phyloP scores from a whole-genome alignment of 768 basidiomycete genomes.

The Leccinellum albellum region DNA sequence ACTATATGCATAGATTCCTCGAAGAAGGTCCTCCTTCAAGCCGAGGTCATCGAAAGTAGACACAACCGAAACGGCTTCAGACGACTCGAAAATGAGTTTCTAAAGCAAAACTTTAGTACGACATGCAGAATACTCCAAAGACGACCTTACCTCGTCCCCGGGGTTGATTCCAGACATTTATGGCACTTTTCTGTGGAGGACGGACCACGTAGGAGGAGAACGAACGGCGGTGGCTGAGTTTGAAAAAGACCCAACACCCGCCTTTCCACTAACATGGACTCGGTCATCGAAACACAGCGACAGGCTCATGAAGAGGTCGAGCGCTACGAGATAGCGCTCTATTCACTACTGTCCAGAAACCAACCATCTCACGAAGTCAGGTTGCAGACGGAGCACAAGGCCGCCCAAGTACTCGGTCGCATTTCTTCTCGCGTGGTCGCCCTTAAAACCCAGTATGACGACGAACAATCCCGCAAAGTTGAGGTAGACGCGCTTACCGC shows the following conservation, averaged over 20 bases:
- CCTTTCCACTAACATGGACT: slow-evolving; percentile 65
- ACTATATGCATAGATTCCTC: slow-evolving; percentile 99
- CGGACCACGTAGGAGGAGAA: slow-evolving; percentile 31
- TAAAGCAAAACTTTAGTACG: slow-evolving; percentile 25
- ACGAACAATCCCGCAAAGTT: slow-evolving; percentile 65
- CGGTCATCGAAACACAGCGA: slow-evolving; percentile 87
- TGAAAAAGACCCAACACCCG: slow-evolving; percentile 34
- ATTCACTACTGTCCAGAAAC: slow-evolving; percentile 73
- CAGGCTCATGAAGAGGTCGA: slow-evolving; percentile 96
- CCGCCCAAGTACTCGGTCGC: slow-evolving; percentile 83
- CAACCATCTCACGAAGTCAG: slow-evolving; percentile 57
- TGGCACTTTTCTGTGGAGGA: slow-evolving; percentile 29
- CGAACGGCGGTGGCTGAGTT: slow-evolving; percentile 45
- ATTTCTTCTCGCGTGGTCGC: slow-evolving; percentile 65
- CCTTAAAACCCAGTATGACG: slow-evolving; percentile 72
- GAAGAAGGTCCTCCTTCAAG: slow-evolving; percentile 90
- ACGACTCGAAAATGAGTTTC: slow-evolving; percentile 95
- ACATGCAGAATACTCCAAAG: slow-evolving; percentile 8
- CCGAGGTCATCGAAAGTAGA: slow-evolving; percentile 88
- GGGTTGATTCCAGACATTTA: slow-evolving; percentile 80
- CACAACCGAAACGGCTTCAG: slow-evolving; percentile 84
- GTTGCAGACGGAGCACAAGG: slow-evolving; percentile 82
- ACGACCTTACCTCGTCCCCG: slow-evolving; percentile 71
- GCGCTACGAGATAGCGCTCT: slow-evolving; percentile 83
- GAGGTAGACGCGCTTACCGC: slow-evolving; percentile 65